These are phyloP conservation scores for Fagopyrum homotropicum DNA, from an alignment of 148 eudicot species.

Conservation along the genomic window DNA sequence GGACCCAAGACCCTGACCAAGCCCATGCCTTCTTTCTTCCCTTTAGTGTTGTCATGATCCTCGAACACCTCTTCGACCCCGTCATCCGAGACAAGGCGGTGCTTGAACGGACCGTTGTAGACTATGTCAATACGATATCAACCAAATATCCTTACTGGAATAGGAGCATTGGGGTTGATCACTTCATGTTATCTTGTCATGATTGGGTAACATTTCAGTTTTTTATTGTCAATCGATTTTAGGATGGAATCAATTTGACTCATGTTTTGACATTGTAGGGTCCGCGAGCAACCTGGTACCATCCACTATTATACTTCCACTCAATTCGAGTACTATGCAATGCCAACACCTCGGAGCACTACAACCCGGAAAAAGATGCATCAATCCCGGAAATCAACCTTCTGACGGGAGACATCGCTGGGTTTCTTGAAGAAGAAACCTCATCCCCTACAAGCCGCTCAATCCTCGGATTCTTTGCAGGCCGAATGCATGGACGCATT, in stretches of 20 bases:
- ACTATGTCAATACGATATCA: slow-evolving; percentile 43
- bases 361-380: slow-evolving; percentile 70
- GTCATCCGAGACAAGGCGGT: slow-evolving; percentile 37
- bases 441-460: slow-evolving; percentile 37
- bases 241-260: neutral
- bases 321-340: slow-evolving; percentile 76
- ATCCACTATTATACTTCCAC: slow-evolving; percentile 43
- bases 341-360: slow-evolving; percentile 74
- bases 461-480: slow-evolving; percentile 67
- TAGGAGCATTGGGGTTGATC: slow-evolving; percentile 61
- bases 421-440: slow-evolving; percentile 18
- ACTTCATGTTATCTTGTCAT: slow-evolving; percentile 75
- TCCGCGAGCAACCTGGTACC: slow-evolving; percentile 62
- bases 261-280: slow-evolving; percentile 31
- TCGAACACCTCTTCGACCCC: slow-evolving; percentile 44
- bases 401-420: slow-evolving; percentile 24
- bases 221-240: neutral
- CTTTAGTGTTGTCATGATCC: slow-evolving; percentile 60
- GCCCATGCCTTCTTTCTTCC: slow-evolving; percentile 68
- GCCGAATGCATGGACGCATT: slow-evolving; percentile 50
- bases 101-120: slow-evolving; percentile 38
- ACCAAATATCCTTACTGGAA: slow-evolving; percentile 65
- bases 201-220: slow-evolving; percentile 50
- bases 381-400: slow-evolving; percentile 79
- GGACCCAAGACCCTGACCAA: slow-evolving; percentile 32